A percentile compares a stretch with the other conserved stretches of the same genome.
These are phyloP conservation scores for Colletotrichum aenigma DNA, from an alignment of 2,329 filamentous ascomycete genomes.

Conservation along the genomic window DNA sequence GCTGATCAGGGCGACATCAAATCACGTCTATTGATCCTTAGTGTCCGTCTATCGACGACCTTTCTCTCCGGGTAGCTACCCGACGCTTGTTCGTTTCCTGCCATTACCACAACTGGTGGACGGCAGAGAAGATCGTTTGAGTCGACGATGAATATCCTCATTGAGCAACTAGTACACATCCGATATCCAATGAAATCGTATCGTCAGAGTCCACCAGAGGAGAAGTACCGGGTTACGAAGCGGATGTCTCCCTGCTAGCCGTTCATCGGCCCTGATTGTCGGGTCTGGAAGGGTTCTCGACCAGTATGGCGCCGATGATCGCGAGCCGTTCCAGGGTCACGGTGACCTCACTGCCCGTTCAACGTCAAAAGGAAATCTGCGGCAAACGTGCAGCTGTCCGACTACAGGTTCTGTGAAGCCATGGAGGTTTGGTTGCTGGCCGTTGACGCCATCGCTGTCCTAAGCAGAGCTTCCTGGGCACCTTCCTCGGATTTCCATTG, in stretches of 20 bases:
- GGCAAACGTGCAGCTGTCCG: not conserved
- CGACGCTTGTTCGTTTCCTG: not conserved
- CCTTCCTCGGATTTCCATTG: not conserved
- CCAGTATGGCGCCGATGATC: not conserved
- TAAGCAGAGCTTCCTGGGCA: not conserved
- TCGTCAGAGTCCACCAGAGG: not conserved
- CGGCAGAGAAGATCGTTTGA: not conserved
- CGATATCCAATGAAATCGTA: not conserved
- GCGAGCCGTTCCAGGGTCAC: not conserved
- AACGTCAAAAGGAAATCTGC: not conserved
- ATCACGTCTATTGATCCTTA: not conserved
- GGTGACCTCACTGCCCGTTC: not conserved
- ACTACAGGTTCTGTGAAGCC: not conserved
- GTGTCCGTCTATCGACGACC: not conserved
- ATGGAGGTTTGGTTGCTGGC: not conserved
- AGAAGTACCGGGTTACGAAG: not conserved
- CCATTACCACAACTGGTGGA: not conserved
- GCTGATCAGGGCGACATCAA: not conserved
- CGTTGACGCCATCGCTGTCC: not conserved
- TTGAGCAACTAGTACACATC: not conserved
- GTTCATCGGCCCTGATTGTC: constrained; percentile 2
- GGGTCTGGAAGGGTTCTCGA: not conserved
- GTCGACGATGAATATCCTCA: not conserved
- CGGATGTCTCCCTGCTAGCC: not conserved
- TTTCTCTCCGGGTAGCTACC: not conserved